Conservation (phyloP, 768 basidiomycete genomes). For the Naganishia vaughanmartiniae region DNA sequence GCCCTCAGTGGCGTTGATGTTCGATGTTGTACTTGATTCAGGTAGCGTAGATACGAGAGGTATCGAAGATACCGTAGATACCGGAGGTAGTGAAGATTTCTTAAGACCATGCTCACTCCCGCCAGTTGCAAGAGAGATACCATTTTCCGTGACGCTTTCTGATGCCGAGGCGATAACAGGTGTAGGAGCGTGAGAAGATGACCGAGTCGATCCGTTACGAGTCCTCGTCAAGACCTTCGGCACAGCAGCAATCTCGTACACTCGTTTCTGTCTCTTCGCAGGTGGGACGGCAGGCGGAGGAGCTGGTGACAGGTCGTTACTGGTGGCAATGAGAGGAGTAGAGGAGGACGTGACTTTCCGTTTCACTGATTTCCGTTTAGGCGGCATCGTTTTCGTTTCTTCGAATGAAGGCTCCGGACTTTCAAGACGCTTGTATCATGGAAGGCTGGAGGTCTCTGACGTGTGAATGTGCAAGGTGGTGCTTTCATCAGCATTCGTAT, state of each 20-base stretch:
- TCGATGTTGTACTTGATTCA: neutral
- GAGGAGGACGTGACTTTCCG: neutral
- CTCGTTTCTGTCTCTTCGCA: constrained; percentile 6
- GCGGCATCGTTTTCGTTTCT: neutral
- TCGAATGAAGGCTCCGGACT: no score
- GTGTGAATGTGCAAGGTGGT: no score
- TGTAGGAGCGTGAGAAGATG: neutral
- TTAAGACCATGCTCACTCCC: neutral
- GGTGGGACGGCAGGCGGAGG: neutral
- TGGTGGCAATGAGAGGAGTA: neutral
- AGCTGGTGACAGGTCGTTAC: no score
- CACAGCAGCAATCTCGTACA: neutral
- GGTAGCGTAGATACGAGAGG: constrained; percentile 2
- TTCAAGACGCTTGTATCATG: no score
- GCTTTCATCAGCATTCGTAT: no score
- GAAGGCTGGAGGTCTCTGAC: no score
- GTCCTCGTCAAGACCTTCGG: neutral
- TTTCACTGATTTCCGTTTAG: constrained; percentile 13
- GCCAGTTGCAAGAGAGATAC: neutral
- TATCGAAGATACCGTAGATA: constrained; percentile 4
- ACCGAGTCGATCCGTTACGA: neutral
- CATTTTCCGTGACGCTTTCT: neutral
- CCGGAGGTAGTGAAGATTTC: neutral
- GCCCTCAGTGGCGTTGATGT: neutral
- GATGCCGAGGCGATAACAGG: neutral